Evolutionary conservation across 2,329 filamentous ascomycete species (phyloP).

Genomic region (Canariomyces notabilis): DNA sequence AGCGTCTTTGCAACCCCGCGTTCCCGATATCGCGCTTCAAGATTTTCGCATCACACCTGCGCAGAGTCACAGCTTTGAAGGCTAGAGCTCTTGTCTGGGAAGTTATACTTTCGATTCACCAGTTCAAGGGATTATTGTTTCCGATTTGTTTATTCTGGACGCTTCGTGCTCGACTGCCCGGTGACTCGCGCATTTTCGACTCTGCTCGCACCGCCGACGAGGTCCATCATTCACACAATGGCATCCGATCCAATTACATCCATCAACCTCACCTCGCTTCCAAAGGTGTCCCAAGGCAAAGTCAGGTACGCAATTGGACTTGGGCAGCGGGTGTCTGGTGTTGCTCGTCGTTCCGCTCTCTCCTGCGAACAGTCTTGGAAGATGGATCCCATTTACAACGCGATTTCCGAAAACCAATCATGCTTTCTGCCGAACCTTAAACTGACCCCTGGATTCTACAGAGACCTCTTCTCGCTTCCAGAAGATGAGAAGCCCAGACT

Average conservation of each 20-base stretch:
- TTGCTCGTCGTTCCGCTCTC: too few relatives aligned
- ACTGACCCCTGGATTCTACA: background rate
- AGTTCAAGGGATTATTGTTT: too few relatives aligned
- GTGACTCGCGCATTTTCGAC: background rate
- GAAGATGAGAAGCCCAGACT: constrained; percentile 10
- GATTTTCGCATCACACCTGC: constrained; percentile 2
- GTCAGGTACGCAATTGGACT: constrained; percentile 6
- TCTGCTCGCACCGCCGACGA: background rate
- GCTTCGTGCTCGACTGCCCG: too few relatives aligned
- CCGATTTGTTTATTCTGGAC: too few relatives aligned
- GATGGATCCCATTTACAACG: too few relatives aligned
- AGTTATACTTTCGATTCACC: too few relatives aligned
- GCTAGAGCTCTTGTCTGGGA: background rate
- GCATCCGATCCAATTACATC: constrained; percentile 4
- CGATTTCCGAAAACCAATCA: too few relatives aligned
- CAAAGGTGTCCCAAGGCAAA: constrained; percentile 13
- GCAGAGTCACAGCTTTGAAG: constrained; percentile 1
- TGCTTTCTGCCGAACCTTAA: background rate
- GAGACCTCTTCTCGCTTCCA: constrained; percentile 14
- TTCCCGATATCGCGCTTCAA: constrained; percentile 10
- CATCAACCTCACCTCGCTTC: constrained; percentile 11
- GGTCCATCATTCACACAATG: constrained; percentile 1
- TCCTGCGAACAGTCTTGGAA: too few relatives aligned
- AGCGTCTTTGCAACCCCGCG: constrained; percentile 5
- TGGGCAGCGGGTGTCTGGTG: too few relatives aligned